A percentile compares a stretch with the other conserved stretches of the same genome.
phyloP scores from a whole-genome alignment of 2,329 filamentous ascomycete genomes.

The Lachnellula occidentalis region DNA sequence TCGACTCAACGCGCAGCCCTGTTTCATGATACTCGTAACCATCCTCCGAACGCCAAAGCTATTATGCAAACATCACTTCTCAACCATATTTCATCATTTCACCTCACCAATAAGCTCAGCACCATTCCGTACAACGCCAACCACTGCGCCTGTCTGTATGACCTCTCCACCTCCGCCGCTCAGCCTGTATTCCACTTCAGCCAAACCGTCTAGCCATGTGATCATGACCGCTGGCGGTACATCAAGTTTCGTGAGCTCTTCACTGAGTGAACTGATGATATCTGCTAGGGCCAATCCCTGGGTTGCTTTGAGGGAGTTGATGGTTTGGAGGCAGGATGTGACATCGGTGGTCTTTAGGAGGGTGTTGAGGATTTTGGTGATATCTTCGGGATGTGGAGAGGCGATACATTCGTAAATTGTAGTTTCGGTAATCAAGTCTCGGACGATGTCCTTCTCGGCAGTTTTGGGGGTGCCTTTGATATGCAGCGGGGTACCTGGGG shows the following conservation, averaged over 20 bases:
- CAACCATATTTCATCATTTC: conserved; percentile 12
- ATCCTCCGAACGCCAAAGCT: conserved; percentile 3
- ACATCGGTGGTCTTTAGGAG: conserved; percentile 82
- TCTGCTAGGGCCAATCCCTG: conserved; percentile 90
- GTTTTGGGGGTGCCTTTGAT: conserved; percentile 54
- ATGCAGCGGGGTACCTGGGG: conserved; percentile 61
- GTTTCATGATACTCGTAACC: neutral
- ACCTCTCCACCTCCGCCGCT: conserved; percentile 81
- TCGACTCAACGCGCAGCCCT: too few relatives aligned
- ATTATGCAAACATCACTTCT: neutral
- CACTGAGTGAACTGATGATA: conserved; percentile 80
- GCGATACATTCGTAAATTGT: conserved; percentile 97
- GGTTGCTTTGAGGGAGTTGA: conserved; percentile 79
- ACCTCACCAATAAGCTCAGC: conserved; percentile 62
- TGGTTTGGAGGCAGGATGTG: conserved; percentile 78
- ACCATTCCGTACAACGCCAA: conserved; percentile 81
- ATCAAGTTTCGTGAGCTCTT: conserved; percentile 76
- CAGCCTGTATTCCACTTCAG: conserved; percentile 87
- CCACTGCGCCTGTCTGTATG: conserved; percentile 87
- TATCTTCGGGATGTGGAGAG: conserved; percentile 84
- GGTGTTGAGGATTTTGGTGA: conserved; percentile 76
- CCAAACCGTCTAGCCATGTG: conserved; percentile 83
- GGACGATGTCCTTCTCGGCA: conserved; percentile 58
- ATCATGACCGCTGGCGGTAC: conserved; percentile 84
- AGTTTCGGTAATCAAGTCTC: conserved; percentile 85